These are phyloP conservation scores for Curvularia hawaiiensis DNA, from an alignment of 2,329 filamentous ascomycete species.

Conservation along the genomic window DNA sequence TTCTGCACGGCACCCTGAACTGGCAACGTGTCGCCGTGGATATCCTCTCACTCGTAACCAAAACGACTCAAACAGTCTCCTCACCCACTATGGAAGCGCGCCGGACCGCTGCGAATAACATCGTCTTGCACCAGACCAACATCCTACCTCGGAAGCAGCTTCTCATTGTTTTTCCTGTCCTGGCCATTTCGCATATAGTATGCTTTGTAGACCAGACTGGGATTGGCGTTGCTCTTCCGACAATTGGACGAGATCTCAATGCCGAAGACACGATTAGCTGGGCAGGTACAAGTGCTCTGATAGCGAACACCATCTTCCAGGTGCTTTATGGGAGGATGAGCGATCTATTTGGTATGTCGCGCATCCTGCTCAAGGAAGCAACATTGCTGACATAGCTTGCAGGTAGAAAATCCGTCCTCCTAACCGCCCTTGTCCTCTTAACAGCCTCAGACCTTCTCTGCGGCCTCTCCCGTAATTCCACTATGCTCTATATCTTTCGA, in stretches of 20 bases:
- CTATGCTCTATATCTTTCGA: conserved; percentile 66
- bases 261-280: conserved; percentile 59
- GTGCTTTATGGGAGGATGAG: conserved; percentile 68
- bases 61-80: not conserved
- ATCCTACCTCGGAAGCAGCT: conserved; percentile 59
- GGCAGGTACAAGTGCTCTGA: conserved; percentile 59
- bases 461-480: conserved; percentile 60
- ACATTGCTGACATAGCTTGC: not conserved
- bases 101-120: conserved; percentile 21
- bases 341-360: conserved; percentile 59
- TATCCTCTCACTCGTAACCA: not conserved
- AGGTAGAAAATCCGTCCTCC: conserved; percentile 49
- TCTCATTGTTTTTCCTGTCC: conserved; percentile 57
- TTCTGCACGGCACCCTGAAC: not conserved
- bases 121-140: conserved; percentile 55
- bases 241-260: conserved; percentile 46
- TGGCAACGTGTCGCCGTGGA: not conserved
- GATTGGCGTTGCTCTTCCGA: conserved; percentile 51
- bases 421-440: conserved; percentile 60
- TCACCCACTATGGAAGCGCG: not conserved
- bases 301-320: conserved; percentile 67
- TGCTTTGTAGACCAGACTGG: conserved; percentile 64
- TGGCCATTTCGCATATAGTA: conserved; percentile 61
- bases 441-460: conserved; percentile 64
- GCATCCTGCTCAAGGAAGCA: not conserved